These are phyloP conservation scores for Eucalyptus marginata DNA, from an alignment of 345 rosid species.

Conservation along the genomic window DNA sequence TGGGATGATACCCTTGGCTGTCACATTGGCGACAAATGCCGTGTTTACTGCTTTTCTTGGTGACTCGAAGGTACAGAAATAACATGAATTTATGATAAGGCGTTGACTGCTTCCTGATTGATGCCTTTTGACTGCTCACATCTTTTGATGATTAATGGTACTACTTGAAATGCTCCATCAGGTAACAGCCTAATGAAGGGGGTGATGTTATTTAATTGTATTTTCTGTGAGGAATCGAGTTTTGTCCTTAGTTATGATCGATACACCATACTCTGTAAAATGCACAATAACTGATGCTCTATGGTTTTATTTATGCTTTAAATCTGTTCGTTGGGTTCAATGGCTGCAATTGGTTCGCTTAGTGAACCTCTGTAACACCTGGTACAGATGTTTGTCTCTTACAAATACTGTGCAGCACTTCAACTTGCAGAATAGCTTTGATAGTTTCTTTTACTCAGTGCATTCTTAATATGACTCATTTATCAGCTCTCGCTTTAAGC, in stretches of 20 bases:
- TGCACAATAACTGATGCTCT: background rate
- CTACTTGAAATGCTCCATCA: background rate
- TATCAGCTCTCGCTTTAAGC: background rate
- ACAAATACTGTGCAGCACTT: background rate
- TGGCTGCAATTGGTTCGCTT: background rate
- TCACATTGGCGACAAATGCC: constrained; percentile 62
- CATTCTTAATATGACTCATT: background rate
- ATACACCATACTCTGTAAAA: background rate
- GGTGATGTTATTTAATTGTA: background rate
- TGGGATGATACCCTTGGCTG: constrained; percentile 86
- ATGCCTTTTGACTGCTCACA: background rate
- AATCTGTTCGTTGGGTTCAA: background rate
- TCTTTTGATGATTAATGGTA: background rate
- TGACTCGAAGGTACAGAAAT: constrained; percentile 66
- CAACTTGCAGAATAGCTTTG: background rate
- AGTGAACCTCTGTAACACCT: background rate
- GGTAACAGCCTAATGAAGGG: background rate
- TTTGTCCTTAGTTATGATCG: background rate
- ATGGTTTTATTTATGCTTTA: background rate
- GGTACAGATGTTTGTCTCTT: background rate
- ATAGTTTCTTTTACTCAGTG: background rate
- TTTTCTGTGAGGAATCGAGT: background rate
- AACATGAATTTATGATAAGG: background rate
- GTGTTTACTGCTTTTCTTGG: constrained; percentile 73
- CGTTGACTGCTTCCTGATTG: background rate